Conservation (phyloP, 306 rosid species). For the Acacia acuminata region DNA sequence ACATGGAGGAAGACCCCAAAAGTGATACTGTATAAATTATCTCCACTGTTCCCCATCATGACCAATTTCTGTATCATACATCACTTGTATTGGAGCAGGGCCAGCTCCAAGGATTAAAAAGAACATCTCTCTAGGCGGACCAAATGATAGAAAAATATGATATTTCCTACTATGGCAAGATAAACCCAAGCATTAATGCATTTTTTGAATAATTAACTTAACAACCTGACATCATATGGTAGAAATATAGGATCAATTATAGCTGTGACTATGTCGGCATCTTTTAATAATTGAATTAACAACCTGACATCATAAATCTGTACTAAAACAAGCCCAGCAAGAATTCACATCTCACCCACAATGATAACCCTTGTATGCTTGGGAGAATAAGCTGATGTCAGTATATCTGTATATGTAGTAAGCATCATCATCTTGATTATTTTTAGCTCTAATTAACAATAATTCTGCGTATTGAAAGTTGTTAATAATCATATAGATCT, state of each 20-base stretch:
- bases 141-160: neutral
- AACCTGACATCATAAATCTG: constrained; percentile 5
- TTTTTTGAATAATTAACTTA: too few relatives aligned
- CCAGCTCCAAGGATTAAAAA: too few relatives aligned
- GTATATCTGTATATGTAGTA: too few relatives aligned
- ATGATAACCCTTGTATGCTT: neutral
- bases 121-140: neutral
- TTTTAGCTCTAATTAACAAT: neutral
- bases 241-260: neutral
- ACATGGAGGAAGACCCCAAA: neutral
- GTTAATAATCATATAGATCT: neutral
- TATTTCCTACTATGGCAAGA: neutral
- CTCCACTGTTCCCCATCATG: neutral
- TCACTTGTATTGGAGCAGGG: neutral
- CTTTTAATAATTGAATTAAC: constrained; percentile 1
- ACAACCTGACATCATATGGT: neutral
- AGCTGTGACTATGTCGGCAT: constrained; percentile 5
- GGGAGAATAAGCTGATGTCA: neutral
- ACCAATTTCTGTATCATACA: neutral
- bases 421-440: too few relatives aligned
- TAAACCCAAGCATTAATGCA: constrained; percentile 1
- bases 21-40: neutral
- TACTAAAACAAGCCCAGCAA: neutral
- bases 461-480: neutral
- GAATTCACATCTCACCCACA: constrained; percentile 10